Evolutionary conservation across 1,284 basidiomycete species (phyloP), one percentile per base, ranked within the genome.

Genomic region (Irpex rosettiformis): DNA sequence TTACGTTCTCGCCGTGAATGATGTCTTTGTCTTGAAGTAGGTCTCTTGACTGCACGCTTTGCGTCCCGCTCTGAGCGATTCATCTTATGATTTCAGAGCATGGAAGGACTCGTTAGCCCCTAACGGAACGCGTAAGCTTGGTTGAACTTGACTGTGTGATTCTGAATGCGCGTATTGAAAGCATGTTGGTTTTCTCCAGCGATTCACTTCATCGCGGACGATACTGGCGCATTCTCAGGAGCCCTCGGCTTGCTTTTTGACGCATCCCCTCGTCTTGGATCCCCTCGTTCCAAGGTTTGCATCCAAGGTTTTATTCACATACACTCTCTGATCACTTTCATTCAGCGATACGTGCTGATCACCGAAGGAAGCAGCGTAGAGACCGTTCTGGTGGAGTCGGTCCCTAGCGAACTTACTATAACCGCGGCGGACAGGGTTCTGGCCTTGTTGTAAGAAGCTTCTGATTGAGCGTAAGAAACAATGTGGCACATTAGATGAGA

Each of bases 1-100:
- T 64, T 89, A 84, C 67, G 77, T 91, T 58, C 76, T 91, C 51
- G 75, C 82, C 16, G 86, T 91, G 52, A 91, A 91, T 70, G 89
- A 91, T 69, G 79, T 79, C 11, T 91, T 89, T 63, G 82, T 83
- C 25, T 79, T 79, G 63, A 82, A 84, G 83, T 86, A 61, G 28
- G 75, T 70, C 18, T 25, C 8, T 28, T 27, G 18, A 4, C 43
- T 48, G 8, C 52, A 45, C 29, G 8, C 29, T 52, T 52, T 21
- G n/a, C 16, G 42, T 24, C 33, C 25, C 45, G 21, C 58, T 24
- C 1, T 29, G 22, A n/a, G 25, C 33, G 8, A 47, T 40, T 47
- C 54, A 16, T 24, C 33, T 61, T n/a, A 56, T 54, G 30, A 62
- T 51, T 27, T 27, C 13, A 84, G 82, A 65, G 89, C 89, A 3